phyloP scores from a whole-genome alignment of 2,329 filamentous ascomycete species.

The Aspergillus carbonarius region DNA sequence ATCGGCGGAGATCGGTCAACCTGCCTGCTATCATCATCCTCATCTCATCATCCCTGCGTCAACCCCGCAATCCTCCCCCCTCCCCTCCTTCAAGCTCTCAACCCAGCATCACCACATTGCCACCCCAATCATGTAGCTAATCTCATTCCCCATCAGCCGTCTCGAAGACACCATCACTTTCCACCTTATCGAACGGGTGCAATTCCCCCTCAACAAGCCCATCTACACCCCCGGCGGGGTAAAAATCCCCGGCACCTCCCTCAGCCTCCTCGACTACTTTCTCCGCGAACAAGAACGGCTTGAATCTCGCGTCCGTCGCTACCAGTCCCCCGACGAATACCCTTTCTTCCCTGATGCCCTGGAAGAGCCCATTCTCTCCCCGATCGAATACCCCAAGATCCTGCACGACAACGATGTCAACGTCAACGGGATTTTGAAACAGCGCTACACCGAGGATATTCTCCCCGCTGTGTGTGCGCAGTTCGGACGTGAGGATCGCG shows the following conservation, averaged over 20 bases:
- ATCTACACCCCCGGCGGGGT: constrained; percentile 81
- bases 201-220: constrained; percentile 87
- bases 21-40: background rate
- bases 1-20: background rate
- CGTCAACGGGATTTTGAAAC: constrained; percentile 83
- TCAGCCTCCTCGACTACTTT: constrained; percentile 93
- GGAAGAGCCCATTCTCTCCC: constrained; percentile 77
- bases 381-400: constrained; percentile 83
- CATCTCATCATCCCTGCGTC: constrained; percentile 2
- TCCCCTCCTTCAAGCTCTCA: background rate
- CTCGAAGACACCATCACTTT: constrained; percentile 98
- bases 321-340: constrained; percentile 94
- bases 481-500: constrained; percentile 72
- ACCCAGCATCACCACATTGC: background rate
- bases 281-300: constrained; percentile 84
- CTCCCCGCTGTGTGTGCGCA: constrained; percentile 80
- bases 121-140: background rate
- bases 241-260: constrained; percentile 66
- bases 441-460: constrained; percentile 78
- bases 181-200: constrained; percentile 94
- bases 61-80: constrained; percentile 7
- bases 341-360: constrained; percentile 89
- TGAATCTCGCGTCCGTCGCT: constrained; percentile 90
- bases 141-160: constrained; percentile 58
- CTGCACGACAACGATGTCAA: constrained; percentile 87